Evolutionary conservation across 192 early-diverging fungal genomes (phyloP).

Genomic region (Entophlyctis luteolus): DNA sequence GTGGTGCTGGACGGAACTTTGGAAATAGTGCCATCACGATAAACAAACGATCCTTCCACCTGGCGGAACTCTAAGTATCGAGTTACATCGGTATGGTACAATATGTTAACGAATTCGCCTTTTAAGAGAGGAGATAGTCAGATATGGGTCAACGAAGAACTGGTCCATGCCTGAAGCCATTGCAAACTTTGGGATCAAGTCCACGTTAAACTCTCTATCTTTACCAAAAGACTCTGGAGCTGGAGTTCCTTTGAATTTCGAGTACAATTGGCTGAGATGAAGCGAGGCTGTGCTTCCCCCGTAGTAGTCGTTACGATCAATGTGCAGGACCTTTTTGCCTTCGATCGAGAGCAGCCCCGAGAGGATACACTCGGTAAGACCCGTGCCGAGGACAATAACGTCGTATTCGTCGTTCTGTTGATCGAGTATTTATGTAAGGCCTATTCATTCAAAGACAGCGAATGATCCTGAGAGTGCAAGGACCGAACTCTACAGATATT

Average conservation of each 20-base stretch:
- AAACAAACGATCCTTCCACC: constrained; percentile 89
- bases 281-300: constrained; percentile 85
- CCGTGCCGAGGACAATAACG: constrained; percentile 44
- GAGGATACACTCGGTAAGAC: constrained; percentile 46
- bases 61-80: constrained; percentile 97
- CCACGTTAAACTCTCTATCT: constrained; percentile 89
- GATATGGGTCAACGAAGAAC: not conserved
- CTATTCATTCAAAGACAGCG: too few species aligned
- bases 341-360: constrained; percentile 46
- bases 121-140: constrained; percentile 8
- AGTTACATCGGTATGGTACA: constrained; percentile 96
- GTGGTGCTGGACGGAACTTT: constrained; percentile 89
- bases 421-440: too few species aligned
- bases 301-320: constrained; percentile 73
- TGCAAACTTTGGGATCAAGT: constrained; percentile 99
- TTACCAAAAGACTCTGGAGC: constrained; percentile 70
- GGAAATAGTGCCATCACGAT: constrained; percentile 80
- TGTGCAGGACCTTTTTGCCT: constrained; percentile 45
- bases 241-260: constrained; percentile 23
- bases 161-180: constrained; percentile 77
- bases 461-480: too few species aligned
- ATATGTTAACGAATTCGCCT: constrained; percentile 93
- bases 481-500: too few species aligned
- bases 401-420: constrained; percentile 14
- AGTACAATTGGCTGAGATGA: constrained; percentile 72